These are phyloP conservation scores for Silene noctiflora DNA, from an alignment of 179 eudicot species.

Conservation along the genomic window DNA sequence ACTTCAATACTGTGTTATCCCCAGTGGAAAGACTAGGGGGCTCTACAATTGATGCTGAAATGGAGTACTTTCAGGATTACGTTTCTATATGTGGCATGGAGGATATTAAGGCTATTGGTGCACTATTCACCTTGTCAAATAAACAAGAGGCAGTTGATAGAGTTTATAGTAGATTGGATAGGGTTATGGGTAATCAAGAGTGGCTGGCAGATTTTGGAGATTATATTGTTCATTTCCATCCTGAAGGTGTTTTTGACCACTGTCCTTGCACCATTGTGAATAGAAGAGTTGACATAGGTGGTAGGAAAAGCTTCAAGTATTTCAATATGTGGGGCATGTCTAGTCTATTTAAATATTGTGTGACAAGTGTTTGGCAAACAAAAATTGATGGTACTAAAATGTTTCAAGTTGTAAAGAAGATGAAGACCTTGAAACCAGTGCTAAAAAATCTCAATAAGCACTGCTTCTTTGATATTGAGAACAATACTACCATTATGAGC, in stretches of 20 bases:
- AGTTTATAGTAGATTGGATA: too few relatives aligned
- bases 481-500: not conserved
- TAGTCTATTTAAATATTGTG: not conserved
- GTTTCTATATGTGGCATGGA: too few relatives aligned
- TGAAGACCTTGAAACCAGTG: not conserved
- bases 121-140: not conserved
- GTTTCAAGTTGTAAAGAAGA: not conserved
- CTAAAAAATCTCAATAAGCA: too few relatives aligned
- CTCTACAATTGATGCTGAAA: too few relatives aligned
- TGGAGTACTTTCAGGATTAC: not conserved
- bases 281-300: not conserved
- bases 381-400: not conserved
- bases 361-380: not conserved
- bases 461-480: not conserved
- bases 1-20: too few relatives aligned
- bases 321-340: not conserved
- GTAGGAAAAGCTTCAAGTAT: too few relatives aligned
- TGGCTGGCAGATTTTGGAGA: too few relatives aligned
- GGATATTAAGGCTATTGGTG: too few relatives aligned
- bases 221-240: too few relatives aligned
- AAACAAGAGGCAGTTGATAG: not conserved
- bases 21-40: too few relatives aligned
- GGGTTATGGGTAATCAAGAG: too few relatives aligned
- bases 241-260: not conserved
- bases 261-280: not conserved